Evolutionary conservation across 805 yeast genomes (phyloP), one percentile per base, ranked within the genome.

Genomic region (Priceomyces carsonii): DNA sequence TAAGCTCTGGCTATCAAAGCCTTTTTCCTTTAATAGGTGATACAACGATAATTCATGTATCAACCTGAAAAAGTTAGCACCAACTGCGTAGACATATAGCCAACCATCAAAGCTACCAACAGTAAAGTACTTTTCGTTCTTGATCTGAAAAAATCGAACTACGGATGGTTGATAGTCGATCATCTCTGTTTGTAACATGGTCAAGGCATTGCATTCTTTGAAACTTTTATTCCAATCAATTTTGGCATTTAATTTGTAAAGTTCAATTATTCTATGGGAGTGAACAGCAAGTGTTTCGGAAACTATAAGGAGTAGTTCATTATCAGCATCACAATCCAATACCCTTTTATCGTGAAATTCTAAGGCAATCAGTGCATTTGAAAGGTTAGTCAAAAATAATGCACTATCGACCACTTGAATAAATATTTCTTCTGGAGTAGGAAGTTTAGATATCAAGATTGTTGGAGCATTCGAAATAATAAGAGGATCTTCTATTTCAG

Each of bases 371-470:
- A 32, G 10, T 8, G 23, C 18, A 26, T 47, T 53, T 8, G 36
- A 25, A 26, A 61, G 42, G 37, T 60, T 41, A 1, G 63, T 41
- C 13, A 62, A 26, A 3, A 47, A 32, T 5, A 63, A 36, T 2
- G 41, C 28, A 12, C 22, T 33, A 2, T 56, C 39, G 1, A 63
- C 53, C 16, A 65, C 44, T 38, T 66, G 71, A 4, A 61, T 35
- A 8, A 55, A 26, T 3, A 36, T 51, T 5, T 40, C 35, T 2
- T 35, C 44, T 1, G 36, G 40, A 18, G 35, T 12, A 3, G 38
- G 15, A 24, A 50, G 35, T 9, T 31, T 30, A 21, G 42, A 30
- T 3, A 48, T 35, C n/a, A 44, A 31, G 5, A 48, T 18, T 6
- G 66, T 56, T 1, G 39, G 35, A 2, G 33, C 44, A 4, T 48